These are phyloP conservation scores for Aspergillus nidulans DNA, from an alignment of 495 filamentous ascomycete species.

Conservation along the genomic window DNA sequence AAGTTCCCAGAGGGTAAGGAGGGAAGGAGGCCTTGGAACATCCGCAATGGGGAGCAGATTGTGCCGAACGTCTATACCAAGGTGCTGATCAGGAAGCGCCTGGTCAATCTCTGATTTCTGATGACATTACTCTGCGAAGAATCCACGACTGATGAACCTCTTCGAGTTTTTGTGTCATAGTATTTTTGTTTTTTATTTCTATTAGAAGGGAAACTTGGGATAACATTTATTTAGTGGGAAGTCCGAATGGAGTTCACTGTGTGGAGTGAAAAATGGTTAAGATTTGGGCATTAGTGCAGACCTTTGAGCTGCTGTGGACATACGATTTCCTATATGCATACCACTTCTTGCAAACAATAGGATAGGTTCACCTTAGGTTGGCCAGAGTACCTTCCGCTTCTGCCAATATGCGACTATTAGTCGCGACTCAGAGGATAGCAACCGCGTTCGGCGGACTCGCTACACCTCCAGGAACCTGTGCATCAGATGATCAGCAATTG, in stretches of 20 bases:
- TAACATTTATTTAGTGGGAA: not conserved
- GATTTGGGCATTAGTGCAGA: not conserved
- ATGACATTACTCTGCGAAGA: not conserved
- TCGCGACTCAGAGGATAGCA: constrained; percentile 36
- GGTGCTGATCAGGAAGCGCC: constrained; percentile 27
- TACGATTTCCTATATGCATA: not conserved
- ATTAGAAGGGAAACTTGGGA: not conserved
- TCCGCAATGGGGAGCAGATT: constrained; percentile 29
- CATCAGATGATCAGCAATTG: not conserved
- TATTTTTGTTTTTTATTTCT: not conserved
- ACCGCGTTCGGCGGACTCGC: constrained; percentile 50
- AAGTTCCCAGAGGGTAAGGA: constrained; percentile 22
- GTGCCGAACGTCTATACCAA: constrained; percentile 22
- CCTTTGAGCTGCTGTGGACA: not conserved
- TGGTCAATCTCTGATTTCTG: not conserved
- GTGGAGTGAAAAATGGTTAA: not conserved
- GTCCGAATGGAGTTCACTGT: not conserved
- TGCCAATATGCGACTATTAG: not conserved
- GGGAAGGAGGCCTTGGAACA: constrained; percentile 23
- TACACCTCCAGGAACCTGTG: constrained; percentile 46
- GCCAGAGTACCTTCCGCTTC: no score
- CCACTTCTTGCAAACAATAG: not conserved
- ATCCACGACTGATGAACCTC: not conserved
- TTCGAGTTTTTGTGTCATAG: no score
- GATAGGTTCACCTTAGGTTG: no score